Base-by-base conservation (phyloP, 1,284 basidiomycete species). In the Ganoderma sinense region DNA sequence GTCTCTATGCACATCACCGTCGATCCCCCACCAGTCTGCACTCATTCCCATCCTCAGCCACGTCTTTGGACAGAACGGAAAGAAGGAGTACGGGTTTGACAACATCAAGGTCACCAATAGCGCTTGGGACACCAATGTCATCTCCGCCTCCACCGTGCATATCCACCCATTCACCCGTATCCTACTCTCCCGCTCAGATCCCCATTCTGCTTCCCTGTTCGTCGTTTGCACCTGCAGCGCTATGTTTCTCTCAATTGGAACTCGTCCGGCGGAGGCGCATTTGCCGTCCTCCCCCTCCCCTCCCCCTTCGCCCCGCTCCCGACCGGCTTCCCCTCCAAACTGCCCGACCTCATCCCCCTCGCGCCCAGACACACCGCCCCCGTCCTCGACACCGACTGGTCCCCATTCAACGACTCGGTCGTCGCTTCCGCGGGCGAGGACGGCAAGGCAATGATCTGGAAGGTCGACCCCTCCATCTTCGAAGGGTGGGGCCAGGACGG, bases 331-430 rank as follows among this genome's bases (percentile, higher is more conserved):
- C 90, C 92, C 10, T 86, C 87, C 78, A 97, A 97, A 82, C 88
- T 99, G 40, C 97, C 97, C 3, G 97, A 99, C 79, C 89, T 94
- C 75, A 89, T 98, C 66, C 97, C 97, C 0, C 89, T 99, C 62
- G 96, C 96, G 31, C 92, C 97, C 69, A 94, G 92, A 39, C 92
- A 94, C 80, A 92, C 92, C 8, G 94, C 91, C 0, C 84, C 93
- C 43, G 94, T 96, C n/a, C 92, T 99, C 64, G 97, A 99, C 82
- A 99, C 97, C 0, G 95, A 95, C 76, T 99, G 97, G 95, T 96
- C 94, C 0, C 97, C 97, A 0, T 97, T 98, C 80, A 92, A 97
- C 79, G 97, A 99, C 82, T 86, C 89, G 18, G 86, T 98, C 77
- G 93, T 98, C 73, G 97, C 94, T 2, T 97, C 95, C 0, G 94